Conservation (phyloP, 73 alveolate species). For the Paramecium tetraurelia region DNA sequence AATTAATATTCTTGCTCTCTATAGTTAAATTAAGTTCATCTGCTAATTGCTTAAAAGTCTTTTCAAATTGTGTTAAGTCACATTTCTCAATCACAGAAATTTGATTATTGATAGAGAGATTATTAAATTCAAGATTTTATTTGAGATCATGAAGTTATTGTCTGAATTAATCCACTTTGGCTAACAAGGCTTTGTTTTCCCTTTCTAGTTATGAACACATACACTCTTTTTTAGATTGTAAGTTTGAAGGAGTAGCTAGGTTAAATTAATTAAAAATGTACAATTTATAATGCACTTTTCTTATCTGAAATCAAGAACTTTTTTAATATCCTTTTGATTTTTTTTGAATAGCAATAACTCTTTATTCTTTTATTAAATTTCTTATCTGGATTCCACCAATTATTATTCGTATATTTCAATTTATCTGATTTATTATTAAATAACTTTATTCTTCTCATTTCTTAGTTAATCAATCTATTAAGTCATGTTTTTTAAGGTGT, state of each 20-base stretch:
- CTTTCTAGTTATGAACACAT: background rate
- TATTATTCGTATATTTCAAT: conserved; percentile 12
- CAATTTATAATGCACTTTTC: background rate
- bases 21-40: conserved; percentile 23
- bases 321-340: background rate
- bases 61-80: conserved; percentile 6
- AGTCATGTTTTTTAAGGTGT: background rate
- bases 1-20: conserved; percentile 15
- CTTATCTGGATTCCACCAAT: background rate
- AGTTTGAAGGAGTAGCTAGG: background rate
- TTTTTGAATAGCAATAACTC: background rate
- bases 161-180: conserved; percentile 21
- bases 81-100: conserved; percentile 12
- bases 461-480: background rate
- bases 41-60: conserved; percentile 19
- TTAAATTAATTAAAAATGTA: background rate
- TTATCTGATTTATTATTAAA: background rate
- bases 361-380: background rate
- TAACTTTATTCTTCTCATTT: background rate
- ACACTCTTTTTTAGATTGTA: background rate
- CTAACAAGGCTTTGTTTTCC: conserved; percentile 9
- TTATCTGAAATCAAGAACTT: background rate
- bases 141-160: background rate
- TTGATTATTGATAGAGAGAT: background rate
- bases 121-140: background rate